A percentile compares a stretch with the other conserved stretches of the same genome.
Evolutionary conservation across 2,329 filamentous ascomycete genomes (phyloP).

Genomic region (Fusarium nelsonii): DNA sequence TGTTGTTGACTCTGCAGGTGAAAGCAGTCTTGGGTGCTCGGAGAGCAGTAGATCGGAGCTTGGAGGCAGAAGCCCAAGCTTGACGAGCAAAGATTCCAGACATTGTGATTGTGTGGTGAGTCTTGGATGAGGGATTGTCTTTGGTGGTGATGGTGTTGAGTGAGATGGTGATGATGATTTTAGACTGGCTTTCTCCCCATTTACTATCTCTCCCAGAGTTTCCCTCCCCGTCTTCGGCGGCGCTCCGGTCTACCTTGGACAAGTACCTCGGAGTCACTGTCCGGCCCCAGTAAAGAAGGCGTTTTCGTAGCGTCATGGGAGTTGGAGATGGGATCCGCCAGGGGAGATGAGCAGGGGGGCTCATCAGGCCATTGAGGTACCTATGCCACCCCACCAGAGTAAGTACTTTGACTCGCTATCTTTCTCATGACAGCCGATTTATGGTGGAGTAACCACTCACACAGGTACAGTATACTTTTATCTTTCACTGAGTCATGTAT

Average conservation of each 20-base stretch:
- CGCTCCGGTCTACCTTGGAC: constrained; percentile 18
- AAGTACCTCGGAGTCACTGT: constrained; percentile 43
- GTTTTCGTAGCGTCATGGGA: constrained; percentile 28
- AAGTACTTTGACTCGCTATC: constrained; percentile 34
- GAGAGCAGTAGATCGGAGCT: constrained; percentile 40
- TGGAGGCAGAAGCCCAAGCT: constrained; percentile 44
- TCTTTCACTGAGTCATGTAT: constrained; percentile 43
- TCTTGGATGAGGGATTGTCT: background rate
- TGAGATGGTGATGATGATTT: constrained; percentile 12
- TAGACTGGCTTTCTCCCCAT: constrained; percentile 10
- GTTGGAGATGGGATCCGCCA: constrained; percentile 26
- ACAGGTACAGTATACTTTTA: constrained; percentile 1
- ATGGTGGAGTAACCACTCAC: rapidly evolving
- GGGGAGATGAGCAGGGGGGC: constrained; percentile 9
- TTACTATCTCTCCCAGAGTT: constrained; percentile 21
- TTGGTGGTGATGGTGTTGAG: constrained; percentile 4
- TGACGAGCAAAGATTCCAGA: constrained; percentile 45
- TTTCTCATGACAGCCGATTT: constrained; percentile 15
- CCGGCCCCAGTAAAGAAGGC: constrained; percentile 32
- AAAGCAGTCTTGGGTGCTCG: constrained; percentile 39
- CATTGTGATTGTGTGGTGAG: constrained; percentile 28
- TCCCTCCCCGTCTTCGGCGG: constrained; percentile 26
- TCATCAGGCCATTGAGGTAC: constrained; percentile 32
- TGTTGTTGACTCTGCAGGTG: constrained; percentile 23
- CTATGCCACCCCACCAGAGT: background rate